Conservation (phyloP, 2,329 filamentous ascomycete species). For the Trichoderma asperellum region DNA sequence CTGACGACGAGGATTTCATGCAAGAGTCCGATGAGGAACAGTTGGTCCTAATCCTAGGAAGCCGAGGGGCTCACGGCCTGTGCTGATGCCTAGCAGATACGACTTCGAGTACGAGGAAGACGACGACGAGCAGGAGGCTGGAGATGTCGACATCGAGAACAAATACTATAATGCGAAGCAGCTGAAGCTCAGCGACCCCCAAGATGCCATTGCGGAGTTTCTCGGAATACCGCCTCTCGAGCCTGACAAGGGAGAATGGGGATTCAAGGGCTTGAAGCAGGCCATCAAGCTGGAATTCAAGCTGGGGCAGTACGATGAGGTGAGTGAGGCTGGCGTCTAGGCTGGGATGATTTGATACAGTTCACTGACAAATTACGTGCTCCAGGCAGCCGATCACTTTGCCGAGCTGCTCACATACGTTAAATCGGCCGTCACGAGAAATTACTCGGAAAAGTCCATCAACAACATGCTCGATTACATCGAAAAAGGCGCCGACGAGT, state of each 20-base stretch:
- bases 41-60: constrained; percentile 35
- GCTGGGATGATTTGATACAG: too few species aligned
- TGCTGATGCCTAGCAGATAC: constrained; percentile 57
- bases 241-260: constrained; percentile 94
- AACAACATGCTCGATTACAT: constrained; percentile 99
- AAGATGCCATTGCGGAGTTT: constrained; percentile 90
- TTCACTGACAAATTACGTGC: constrained; percentile 10
- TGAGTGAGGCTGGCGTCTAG: constrained; percentile 40
- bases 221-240: constrained; percentile 84
- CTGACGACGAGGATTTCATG: constrained; percentile 57
- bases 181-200: constrained; percentile 82
- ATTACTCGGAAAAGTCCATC: constrained; percentile 99
- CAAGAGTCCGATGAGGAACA: constrained; percentile 54
- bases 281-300: constrained; percentile 97
- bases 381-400: constrained; percentile 86
- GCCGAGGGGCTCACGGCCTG: background rate
- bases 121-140: constrained; percentile 84
- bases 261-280: constrained; percentile 97
- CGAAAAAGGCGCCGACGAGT: constrained; percentile 79
- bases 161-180: constrained; percentile 99
- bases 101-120: constrained; percentile 98
- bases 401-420: constrained; percentile 95
- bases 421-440: constrained; percentile 93
- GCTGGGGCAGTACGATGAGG: constrained; percentile 84
- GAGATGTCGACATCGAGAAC: constrained; percentile 95